Percentiles rank a stretch among this genome's conserved stretches.
Conservation (phyloP, 2,329 filamentous ascomycete genomes). For the Eutypa lata region DNA sequence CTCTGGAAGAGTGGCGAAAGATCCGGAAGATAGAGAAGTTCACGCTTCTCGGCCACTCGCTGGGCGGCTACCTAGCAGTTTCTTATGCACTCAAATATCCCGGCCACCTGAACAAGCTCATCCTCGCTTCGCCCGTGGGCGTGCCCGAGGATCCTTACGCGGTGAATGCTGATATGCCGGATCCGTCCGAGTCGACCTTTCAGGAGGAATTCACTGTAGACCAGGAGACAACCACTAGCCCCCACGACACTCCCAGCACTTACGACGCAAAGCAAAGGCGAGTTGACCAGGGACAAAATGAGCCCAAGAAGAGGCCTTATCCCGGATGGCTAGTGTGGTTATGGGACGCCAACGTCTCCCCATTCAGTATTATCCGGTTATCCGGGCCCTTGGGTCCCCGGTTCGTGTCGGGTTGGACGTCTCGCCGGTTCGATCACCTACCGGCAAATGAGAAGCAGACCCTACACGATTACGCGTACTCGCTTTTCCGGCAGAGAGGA, state of each 20-base stretch:
- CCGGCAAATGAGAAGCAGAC: conserved; percentile 75
- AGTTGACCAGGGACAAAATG: conserved; percentile 22
- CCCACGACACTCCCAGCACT: conserved; percentile 29
- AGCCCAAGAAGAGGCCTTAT: conserved; percentile 50
- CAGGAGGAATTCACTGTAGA: conserved; percentile 78
- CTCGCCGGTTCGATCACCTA: conserved; percentile 85
- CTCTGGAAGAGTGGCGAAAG: conserved; percentile 91
- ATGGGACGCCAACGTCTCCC: conserved; percentile 96
- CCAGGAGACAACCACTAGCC: conserved; percentile 43
- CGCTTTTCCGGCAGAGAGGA: conserved; percentile 86
- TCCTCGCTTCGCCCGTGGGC: conserved; percentile 89
- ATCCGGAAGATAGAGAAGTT: conserved; percentile 88
- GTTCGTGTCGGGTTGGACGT: conserved; percentile 93
- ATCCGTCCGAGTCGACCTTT: conserved; percentile 69
- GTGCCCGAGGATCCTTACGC: conserved; percentile 94
- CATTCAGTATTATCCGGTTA: conserved; percentile 86
- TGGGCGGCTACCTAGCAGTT: conserved; percentile 92
- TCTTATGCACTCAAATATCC: conserved; percentile 97
- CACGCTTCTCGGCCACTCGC: conserved; percentile 86
- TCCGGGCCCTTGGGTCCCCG: conserved; percentile 86
- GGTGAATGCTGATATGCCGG: conserved; percentile 74
- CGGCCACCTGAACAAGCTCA: conserved; percentile 89
- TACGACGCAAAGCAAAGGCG: conserved; percentile 34
- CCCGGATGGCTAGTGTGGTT: conserved; percentile 88
- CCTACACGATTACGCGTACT: conserved; percentile 91